Base-by-base conservation (phyloP, 306 rosid genomes). In the Vigna angularis region DNA sequence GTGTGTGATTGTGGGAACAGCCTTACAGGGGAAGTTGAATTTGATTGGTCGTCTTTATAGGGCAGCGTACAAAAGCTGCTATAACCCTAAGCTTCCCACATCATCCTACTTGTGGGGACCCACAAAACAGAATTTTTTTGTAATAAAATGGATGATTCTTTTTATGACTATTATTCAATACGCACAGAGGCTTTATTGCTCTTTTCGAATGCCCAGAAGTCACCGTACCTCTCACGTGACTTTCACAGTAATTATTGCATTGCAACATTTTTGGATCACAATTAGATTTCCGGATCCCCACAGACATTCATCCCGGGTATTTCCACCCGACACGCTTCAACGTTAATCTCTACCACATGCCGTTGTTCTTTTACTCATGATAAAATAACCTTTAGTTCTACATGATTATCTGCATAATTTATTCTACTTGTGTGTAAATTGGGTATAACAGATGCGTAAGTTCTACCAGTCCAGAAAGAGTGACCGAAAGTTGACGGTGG, bases 401-500 rank as follows among this genome's bases (percentile, higher is more conserved):
- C 38, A 4, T 5, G 34, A 30, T 32, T 32, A 32, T 32, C 6
- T 34, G 38, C 6, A 3, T 26, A 26, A 26, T 26, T 26, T 2
- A 26, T 26, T 26, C 28, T 26, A 2, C 28, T 26, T 3, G 28
- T 26, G 44, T 38, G 44, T 38, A 38, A 38, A 40, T 7, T 8
- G 47, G 47, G 2, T 36, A 6, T 42, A 42, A 63, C 42, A 95
- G 98, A 87, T 95, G 73, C 17, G 79, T 7, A 55, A 85, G 84
- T 92, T 95, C 56, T 92, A 87, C 57, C 84, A 92, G 52, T 40
- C 78, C 0, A 81, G 98, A 85, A 86, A 89, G 87, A 87, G 85
- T 56, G 74, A 85, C n/a, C 72, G 89, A 66, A 83, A 53, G 64
- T 4, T 82, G 55, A 66, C 49, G 40, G 92, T 91, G 5, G 78